These are phyloP conservation scores for Fennellomyces sp. DNA, from an alignment of 371 early-diverging fungal genomes.

Conservation along the genomic window DNA sequence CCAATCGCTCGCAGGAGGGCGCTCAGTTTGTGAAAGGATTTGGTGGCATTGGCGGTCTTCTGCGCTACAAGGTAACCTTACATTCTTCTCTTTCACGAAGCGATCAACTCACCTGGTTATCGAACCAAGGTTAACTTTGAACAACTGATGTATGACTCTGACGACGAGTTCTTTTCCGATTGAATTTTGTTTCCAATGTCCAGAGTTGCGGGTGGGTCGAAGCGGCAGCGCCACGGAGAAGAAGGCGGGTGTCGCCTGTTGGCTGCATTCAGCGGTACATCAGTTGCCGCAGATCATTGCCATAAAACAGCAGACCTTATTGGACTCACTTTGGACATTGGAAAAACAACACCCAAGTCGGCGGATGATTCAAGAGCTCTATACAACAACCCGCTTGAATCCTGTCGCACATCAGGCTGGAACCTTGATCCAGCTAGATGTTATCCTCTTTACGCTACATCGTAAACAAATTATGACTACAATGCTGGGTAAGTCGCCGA, in stretches of 20 bases:
- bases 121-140: constrained; percentile 76
- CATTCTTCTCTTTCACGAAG: not conserved
- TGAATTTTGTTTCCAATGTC: constrained; percentile 27
- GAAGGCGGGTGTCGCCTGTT: not conserved
- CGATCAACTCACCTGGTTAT: not conserved
- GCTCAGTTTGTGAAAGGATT: constrained; percentile 99
- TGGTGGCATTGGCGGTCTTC: constrained; percentile 99
- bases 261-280: not conserved
- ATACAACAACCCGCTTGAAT: constrained; percentile 9
- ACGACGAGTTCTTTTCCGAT: constrained; percentile 49
- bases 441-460: not conserved
- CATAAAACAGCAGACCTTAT: not conserved
- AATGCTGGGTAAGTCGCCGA: not conserved
- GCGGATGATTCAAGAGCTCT: constrained; percentile 3
- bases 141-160: constrained; percentile 47
- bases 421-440: not conserved
- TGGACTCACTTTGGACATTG: constrained; percentile 21
- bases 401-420: constrained; percentile 1
- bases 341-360: constrained; percentile 11
- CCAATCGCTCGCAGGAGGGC: constrained; percentile 98
- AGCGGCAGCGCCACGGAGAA: constrained; percentile 6
- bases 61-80: constrained; percentile 59
- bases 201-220: constrained; percentile 19
- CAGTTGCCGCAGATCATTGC: not conserved
- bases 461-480: not conserved